Percentiles rank a stretch among this genome's conserved stretches.
Evolutionary conservation across 441 rosid genomes (phyloP).

Genomic region (Flueggea neowawraea): DNA sequence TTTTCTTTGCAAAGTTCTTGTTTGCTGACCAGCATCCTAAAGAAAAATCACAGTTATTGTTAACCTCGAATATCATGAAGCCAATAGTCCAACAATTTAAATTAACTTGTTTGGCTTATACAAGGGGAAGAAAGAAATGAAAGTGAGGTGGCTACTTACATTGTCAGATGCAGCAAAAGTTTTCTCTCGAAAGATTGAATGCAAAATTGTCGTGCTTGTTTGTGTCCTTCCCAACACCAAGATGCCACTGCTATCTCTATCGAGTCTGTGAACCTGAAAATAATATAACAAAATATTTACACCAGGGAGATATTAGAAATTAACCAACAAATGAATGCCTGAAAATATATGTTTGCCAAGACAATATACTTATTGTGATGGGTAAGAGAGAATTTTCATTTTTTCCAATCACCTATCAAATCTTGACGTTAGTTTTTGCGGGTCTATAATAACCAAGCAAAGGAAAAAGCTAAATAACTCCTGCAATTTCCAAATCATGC

Average conservation of each 20-base stretch:
- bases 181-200: constrained; percentile 87
- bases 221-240: constrained; percentile 95
- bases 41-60: constrained; percentile 2
- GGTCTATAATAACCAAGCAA: too few relatives aligned
- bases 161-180: constrained; percentile 62
- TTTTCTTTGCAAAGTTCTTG: constrained; percentile 52
- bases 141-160: constrained; percentile 25
- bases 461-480: too few relatives aligned
- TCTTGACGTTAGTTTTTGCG: too few relatives aligned
- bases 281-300: not conserved
- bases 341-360: too few relatives aligned
- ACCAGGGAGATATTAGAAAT: not conserved
- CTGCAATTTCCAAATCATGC: not conserved
- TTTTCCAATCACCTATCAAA: too few relatives aligned
- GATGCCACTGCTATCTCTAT: constrained; percentile 91
- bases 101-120: not conserved
- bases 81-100: not conserved
- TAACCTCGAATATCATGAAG: constrained; percentile 8
- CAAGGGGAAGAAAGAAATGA: constrained; percentile 2
- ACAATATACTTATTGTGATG: not conserved
- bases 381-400: not conserved
- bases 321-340: not conserved
- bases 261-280: constrained; percentile 89
- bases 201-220: constrained; percentile 67
- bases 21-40: constrained; percentile 45